Evolutionary conservation across 805 yeast genomes (phyloP).

Genomic region (Nakazawaea holstii): DNA sequence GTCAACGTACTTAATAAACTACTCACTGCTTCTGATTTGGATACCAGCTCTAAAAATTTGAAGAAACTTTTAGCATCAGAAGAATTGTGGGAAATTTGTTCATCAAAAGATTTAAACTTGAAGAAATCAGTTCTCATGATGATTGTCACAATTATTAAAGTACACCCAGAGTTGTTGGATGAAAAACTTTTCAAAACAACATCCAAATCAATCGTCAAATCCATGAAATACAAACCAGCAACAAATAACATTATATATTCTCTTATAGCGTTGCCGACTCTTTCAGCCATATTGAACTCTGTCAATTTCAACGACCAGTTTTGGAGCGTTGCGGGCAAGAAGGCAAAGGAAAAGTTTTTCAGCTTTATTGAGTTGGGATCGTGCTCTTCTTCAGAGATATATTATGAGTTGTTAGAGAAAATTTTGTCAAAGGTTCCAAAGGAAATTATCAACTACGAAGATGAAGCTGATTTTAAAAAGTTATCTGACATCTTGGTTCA

Average conservation of each 20-base stretch:
- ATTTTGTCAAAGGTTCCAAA: slow-evolving; percentile 16
- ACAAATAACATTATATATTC: slow-evolving; percentile 38
- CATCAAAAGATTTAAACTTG: slow-evolving; percentile 32
- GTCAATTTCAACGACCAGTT: slow-evolving; percentile 42
- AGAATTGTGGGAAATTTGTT: slow-evolving; percentile 38
- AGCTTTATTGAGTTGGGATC: slow-evolving; percentile 49
- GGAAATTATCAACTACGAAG: background rate
- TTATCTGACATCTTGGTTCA: slow-evolving; percentile 15
- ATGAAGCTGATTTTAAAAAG: slow-evolving; percentile 7
- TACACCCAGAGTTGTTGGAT: slow-evolving; percentile 18
- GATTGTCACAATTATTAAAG: slow-evolving; percentile 24
- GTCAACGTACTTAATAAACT: slow-evolving; percentile 2
- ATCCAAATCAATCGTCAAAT: slow-evolving; percentile 39
- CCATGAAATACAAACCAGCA: slow-evolving; percentile 30
- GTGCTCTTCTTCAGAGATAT: slow-evolving; percentile 44
- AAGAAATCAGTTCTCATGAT: slow-evolving; percentile 36
- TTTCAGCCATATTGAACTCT: slow-evolving; percentile 40
- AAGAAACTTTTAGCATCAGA: slow-evolving; percentile 34
- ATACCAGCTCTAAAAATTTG: slow-evolving; percentile 14
- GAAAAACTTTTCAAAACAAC: slow-evolving; percentile 31
- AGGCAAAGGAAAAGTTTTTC: slow-evolving; percentile 36
- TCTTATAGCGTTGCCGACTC: slow-evolving; percentile 38
- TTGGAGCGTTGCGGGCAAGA: slow-evolving; percentile 44
- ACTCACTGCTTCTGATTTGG: slow-evolving; percentile 12
- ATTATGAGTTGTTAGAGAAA: slow-evolving; percentile 29